These are phyloP conservation scores for Colletotrichum tropicale DNA, from an alignment of 2,329 filamentous ascomycete species.

Conservation along the genomic window DNA sequence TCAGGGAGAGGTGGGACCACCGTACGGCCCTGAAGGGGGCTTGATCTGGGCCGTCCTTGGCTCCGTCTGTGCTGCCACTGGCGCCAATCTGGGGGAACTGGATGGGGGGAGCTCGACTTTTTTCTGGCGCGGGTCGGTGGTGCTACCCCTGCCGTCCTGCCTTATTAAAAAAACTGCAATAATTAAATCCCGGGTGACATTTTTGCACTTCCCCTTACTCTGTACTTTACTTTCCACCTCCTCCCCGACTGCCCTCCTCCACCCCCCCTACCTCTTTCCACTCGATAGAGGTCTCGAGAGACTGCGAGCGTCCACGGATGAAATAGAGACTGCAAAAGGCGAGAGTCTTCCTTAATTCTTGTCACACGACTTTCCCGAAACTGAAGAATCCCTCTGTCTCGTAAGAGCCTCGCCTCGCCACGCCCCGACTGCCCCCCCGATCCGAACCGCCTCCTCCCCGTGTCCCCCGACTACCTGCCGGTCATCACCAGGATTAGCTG, in stretches of 20 bases:
- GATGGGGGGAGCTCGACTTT: conserved; percentile 6
- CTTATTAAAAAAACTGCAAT: conserved; percentile 22
- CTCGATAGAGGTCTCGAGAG: conserved; percentile 11
- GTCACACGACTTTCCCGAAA: not conserved
- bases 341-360: not conserved
- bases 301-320: conserved; percentile 14
- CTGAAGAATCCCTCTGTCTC: not conserved
- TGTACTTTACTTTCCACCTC: conserved; percentile 11
- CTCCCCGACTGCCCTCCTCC: not conserved
- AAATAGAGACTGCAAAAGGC: not conserved
- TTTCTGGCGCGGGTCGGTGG: conserved; percentile 11
- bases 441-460: not conserved
- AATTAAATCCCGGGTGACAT: conserved; percentile 21
- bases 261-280: not conserved
- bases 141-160: conserved; percentile 21
- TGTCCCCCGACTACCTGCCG: not conserved
- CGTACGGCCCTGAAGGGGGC: conserved; percentile 8
- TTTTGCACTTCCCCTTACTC: conserved; percentile 22
- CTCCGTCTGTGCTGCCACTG: conserved; percentile 21
- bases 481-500: conserved; percentile 1
- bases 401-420: not conserved
- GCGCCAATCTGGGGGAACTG: conserved; percentile 21
- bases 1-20: conserved; percentile 7
- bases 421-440: not conserved
- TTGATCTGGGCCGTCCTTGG: conserved; percentile 20